Evolutionary conservation across 352 stramenopile genomes (phyloP).

Genomic region (Discostella stelligera): DNA sequence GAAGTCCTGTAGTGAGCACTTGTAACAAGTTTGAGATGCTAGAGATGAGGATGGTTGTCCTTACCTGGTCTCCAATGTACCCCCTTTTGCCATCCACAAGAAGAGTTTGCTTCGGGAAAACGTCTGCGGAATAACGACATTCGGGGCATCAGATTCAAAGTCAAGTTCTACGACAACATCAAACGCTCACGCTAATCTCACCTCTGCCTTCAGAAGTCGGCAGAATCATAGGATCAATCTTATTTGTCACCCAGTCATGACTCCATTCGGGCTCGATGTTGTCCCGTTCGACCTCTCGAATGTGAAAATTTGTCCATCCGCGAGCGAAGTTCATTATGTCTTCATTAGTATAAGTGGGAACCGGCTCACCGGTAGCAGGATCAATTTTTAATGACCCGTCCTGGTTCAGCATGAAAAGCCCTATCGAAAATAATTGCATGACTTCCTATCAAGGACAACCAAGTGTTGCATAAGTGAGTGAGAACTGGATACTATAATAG

Average conservation of each 20-base stretch:
- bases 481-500: neutral
- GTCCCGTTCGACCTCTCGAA: constrained; percentile 25
- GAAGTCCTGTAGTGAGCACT: neutral
- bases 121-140: constrained; percentile 22
- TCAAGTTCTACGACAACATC: neutral
- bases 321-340: constrained; percentile 66
- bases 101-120: constrained; percentile 47
- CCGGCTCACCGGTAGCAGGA: constrained; percentile 27
- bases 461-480: neutral
- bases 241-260: constrained; percentile 35
- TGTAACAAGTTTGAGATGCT: neutral
- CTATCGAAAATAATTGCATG: constrained; percentile 70
- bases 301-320: constrained; percentile 56
- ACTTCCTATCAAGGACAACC: constrained; percentile 20
- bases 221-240: constrained; percentile 60
- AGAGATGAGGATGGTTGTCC: neutral
- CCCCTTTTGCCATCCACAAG: constrained; percentile 38
- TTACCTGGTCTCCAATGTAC: constrained; percentile 59
- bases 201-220: constrained; percentile 36
- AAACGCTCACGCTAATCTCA: constrained; percentile 20
- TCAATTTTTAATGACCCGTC: constrained; percentile 64
- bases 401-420: constrained; percentile 54
- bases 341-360: constrained; percentile 62
- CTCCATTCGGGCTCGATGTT: constrained; percentile 33
- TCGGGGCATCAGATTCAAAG: constrained; percentile 14